These are phyloP conservation scores for Mycogone perniciosa DNA, from an alignment of 2,329 filamentous ascomycete species.

Conservation along the genomic window DNA sequence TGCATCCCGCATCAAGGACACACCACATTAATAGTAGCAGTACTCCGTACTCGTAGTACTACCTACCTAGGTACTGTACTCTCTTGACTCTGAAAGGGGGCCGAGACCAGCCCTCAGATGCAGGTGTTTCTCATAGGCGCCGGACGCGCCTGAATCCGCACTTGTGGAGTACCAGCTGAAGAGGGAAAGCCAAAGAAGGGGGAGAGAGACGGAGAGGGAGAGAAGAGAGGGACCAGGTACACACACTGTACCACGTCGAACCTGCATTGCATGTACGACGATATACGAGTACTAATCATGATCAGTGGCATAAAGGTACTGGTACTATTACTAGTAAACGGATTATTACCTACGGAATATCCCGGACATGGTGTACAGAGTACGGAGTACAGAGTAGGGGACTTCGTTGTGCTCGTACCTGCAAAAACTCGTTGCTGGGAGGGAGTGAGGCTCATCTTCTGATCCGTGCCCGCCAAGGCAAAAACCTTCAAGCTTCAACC, in stretches of 20 bases:
- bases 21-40: too few species aligned
- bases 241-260: too few species aligned
- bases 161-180: too few species aligned
- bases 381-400: not conserved
- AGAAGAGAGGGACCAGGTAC: not conserved
- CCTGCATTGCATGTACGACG: not conserved
- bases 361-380: too few species aligned
- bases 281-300: not conserved
- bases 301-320: too few species aligned
- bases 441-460: slow-evolving; percentile 6
- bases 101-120: not conserved
- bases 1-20: not conserved
- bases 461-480: slow-evolving; percentile 11
- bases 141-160: too few species aligned
- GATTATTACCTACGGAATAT: too few species aligned
- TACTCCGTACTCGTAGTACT: too few species aligned
- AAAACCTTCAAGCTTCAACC: slow-evolving; percentile 8
- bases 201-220: not conserved
- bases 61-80: too few species aligned
- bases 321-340: too few species aligned
- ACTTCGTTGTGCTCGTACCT: not conserved
- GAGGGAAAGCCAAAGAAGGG: too few species aligned
- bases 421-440: not conserved
- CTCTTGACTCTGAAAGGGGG: not conserved
- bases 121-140: too few species aligned